Percentiles rank a stretch among this genome's conserved stretches.
Conservation (phyloP, 2,329 filamentous ascomycete species). For the Ophiostoma ulmi region DNA sequence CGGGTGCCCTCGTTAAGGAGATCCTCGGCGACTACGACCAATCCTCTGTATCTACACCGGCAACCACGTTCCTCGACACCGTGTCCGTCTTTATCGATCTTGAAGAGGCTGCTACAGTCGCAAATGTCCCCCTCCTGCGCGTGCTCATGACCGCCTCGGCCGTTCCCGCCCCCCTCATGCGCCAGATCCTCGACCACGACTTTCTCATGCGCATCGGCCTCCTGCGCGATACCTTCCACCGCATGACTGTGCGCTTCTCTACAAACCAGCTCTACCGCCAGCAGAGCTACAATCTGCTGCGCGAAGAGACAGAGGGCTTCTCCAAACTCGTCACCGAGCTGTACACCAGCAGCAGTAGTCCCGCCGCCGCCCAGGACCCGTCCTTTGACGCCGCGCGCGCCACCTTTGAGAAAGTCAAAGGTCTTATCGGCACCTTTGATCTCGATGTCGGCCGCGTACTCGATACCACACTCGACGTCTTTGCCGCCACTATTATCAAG, state of each 20-base stretch:
- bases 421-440: constrained; percentile 93
- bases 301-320: constrained; percentile 95
- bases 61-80: constrained; percentile 73
- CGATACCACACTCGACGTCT: constrained; percentile 91
- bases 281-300: constrained; percentile 90
- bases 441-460: constrained; percentile 91
- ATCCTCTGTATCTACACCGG: constrained; percentile 29
- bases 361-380: constrained; percentile 56
- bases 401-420: constrained; percentile 88
- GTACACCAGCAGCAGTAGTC: constrained; percentile 70
- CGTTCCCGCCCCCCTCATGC: constrained; percentile 67
- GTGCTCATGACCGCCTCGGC: constrained; percentile 67
- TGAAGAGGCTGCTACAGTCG: constrained; percentile 50
- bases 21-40: constrained; percentile 46
- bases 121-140: constrained; percentile 49
- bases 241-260: constrained; percentile 78
- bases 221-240: constrained; percentile 77
- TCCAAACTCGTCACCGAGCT: constrained; percentile 94
- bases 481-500: constrained; percentile 87
- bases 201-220: constrained; percentile 71
- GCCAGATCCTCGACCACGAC: constrained; percentile 74
- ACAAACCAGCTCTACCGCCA: constrained; percentile 93
- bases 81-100: constrained; percentile 73
- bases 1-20: constrained; percentile 67
- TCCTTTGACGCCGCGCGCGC: constrained; percentile 75